Evolutionary conservation across 2,329 filamentous ascomycete genomes (phyloP), one percentile per base, ranked within the genome.

Genomic region (Cladophialophora immunda): DNA sequence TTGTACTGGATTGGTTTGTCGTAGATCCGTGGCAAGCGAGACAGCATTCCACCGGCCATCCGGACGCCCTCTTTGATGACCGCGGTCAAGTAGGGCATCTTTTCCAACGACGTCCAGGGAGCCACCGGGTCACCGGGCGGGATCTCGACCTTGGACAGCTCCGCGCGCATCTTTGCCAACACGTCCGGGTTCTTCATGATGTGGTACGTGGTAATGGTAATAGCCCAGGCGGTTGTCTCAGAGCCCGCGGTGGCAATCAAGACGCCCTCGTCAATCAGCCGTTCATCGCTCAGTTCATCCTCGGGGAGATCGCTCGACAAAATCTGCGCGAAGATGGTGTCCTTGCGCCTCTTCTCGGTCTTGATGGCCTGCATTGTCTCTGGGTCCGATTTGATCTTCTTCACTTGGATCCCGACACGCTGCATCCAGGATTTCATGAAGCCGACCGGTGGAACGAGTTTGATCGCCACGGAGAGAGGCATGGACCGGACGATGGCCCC

Each of bases 231-330:
- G 8, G 69, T 70, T 3, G 69, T 71, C 32, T 70, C 69, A 2
- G 61, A 65, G 5, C 68, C 69, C 13, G 69, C 69, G 3, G 65
- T 66, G 4, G 77, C 69, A 17, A 78, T 68, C 11, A 74, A 65
- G n/a, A 75, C 73, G 17, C 72, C 76, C 60, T 78, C 77, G n/a
- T 76, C 72, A 3, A 71, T 70, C 11, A 78, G 68, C 9, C 77
- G 73, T n/a, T 67, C 58, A 17, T 69, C 70, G 45, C 69, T 66
- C 53, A 76, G 64, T 38, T 77, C 75, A 5, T 60, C 36, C 30
- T 66, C 62, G 5, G 70, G 70, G 2, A 71, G 41, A 29, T 70
- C 64, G 41, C 66, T 71, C 19, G 58, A 62, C 38, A 71, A 50
- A 22, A 71, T 65, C 57, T 70, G 64, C 17, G 69, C 68, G 61